Evolutionary conservation across 495 filamentous ascomycete species (phyloP).

Genomic region (Polyplosphaeria fusca): DNA sequence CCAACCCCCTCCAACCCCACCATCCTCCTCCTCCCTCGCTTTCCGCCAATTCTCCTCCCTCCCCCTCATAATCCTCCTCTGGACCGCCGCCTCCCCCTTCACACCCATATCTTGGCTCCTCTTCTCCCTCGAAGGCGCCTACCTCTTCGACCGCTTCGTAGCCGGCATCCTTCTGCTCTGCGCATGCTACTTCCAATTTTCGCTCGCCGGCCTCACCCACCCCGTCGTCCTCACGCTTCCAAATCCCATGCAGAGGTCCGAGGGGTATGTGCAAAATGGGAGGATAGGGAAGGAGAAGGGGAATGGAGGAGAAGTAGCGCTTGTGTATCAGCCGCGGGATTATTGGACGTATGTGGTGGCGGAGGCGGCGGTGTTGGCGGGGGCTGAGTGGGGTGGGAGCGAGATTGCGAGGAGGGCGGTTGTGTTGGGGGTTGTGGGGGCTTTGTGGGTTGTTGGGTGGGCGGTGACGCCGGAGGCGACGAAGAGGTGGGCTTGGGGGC

Average conservation of each 20-base stretch:
- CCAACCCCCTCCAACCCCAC: no score
- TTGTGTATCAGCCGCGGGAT: not conserved
- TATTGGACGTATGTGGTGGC: not conserved
- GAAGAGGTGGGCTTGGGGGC: slow-evolving; percentile 13
- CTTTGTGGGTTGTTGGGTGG: slow-evolving; percentile 9
- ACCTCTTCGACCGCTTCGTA: slow-evolving; percentile 6
- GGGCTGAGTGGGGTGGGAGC: not conserved
- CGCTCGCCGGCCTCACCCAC: not conserved
- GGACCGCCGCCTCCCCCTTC: slow-evolving; percentile 11
- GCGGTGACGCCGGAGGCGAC: not conserved
- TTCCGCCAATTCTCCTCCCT: slow-evolving; percentile 2
- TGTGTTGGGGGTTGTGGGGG: not conserved
- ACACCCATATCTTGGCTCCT: slow-evolving; percentile 1
- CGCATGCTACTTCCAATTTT: slow-evolving; percentile 8
- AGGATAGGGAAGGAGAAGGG: not conserved
- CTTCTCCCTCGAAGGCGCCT: not conserved
- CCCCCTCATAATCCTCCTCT: slow-evolving; percentile 3
- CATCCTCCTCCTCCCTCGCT: not conserved
- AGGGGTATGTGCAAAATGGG: slow-evolving; percentile 3
- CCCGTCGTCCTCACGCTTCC: slow-evolving; percentile 1
- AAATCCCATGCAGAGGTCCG: not conserved
- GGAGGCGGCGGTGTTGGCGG: not conserved
- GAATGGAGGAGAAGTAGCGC: not conserved
- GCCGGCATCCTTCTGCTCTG: slow-evolving; percentile 6
- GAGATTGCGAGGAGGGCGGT: not conserved